phyloP scores from a whole-genome alignment of 192 early-diverging fungal genomes.

The Coemansia sp. region DNA sequence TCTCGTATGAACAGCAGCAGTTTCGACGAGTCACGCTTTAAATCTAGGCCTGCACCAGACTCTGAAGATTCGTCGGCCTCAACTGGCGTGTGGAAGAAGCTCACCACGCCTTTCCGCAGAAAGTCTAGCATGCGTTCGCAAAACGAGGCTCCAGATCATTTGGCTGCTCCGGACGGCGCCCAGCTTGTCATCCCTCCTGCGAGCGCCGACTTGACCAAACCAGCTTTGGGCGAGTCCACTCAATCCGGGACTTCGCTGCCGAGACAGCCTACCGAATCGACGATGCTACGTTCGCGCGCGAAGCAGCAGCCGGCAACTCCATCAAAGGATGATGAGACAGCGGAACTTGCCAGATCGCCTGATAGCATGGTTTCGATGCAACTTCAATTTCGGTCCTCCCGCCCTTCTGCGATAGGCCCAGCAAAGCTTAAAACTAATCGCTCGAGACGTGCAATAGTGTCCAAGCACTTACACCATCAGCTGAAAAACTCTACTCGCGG shows the following conservation, averaged over 20 bases:
- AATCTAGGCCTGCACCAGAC: not conserved
- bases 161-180: not conserved
- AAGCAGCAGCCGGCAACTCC: not conserved
- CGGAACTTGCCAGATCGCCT: not conserved
- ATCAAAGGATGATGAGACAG: not conserved
- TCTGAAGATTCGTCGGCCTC: not conserved
- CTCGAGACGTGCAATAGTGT: not conserved
- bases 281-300: not conserved
- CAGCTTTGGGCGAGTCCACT: not conserved
- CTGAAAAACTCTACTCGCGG: not conserved
- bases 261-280: not conserved
- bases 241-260: not conserved
- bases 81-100: constrained; percentile 7
- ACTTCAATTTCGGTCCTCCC: not conserved
- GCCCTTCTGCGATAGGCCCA: constrained; percentile 21
- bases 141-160: not conserved
- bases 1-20: not conserved
- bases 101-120: constrained; percentile 10
- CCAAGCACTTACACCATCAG: constrained; percentile 9
- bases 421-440: constrained; percentile 10
- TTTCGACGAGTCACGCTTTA: not conserved
- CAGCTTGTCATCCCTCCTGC: not conserved
- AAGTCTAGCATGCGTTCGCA: not conserved
- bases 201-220: not conserved
- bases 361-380: constrained; percentile 31